A percentile compares a stretch with the other conserved stretches of the same genome.
These are phyloP conservation scores for Salix koriyanagi DNA, from an alignment of 345 rosid species.

Conservation along the genomic window DNA sequence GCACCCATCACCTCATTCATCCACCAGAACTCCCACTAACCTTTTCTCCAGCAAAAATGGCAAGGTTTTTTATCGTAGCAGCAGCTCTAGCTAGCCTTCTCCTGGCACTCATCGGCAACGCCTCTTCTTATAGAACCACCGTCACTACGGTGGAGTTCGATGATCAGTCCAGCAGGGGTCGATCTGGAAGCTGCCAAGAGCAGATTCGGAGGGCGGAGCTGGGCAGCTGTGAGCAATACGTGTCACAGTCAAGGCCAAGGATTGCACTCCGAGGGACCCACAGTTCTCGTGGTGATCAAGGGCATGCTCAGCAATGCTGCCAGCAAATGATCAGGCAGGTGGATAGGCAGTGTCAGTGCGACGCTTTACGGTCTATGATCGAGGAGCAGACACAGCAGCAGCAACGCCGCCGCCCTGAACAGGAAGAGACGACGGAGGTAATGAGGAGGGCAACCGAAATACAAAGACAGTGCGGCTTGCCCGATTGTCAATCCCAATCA, in stretches of 20 bases:
- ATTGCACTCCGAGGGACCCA: not conserved
- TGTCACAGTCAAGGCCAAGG: not conserved
- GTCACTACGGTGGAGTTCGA: not conserved
- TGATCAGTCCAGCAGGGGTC: not conserved
- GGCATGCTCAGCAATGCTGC: not conserved
- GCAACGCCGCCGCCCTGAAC: not conserved
- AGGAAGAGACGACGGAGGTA: not conserved
- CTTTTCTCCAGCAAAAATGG: not conserved
- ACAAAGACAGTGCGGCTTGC: not conserved
- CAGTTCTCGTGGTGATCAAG: not conserved
- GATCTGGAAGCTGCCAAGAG: not conserved
- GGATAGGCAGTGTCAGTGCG: not conserved
- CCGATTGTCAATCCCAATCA: not conserved
- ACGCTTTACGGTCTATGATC: not conserved
- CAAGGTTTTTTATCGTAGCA: not conserved
- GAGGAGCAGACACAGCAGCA: not conserved
- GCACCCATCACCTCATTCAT: not conserved
- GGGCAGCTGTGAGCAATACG: not conserved
- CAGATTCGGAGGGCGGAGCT: not conserved
- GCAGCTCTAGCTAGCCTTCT: not conserved
- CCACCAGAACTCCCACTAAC: not conserved
- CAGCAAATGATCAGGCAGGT: not conserved
- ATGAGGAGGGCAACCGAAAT: not conserved
- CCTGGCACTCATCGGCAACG: not conserved
- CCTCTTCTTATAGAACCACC: not conserved